A percentile compares a stretch with the other conserved stretches of the same genome.
These are phyloP conservation scores for Diutina neorugosa DNA, from an alignment of 1,139 yeast species.

Conservation along the genomic window DNA sequence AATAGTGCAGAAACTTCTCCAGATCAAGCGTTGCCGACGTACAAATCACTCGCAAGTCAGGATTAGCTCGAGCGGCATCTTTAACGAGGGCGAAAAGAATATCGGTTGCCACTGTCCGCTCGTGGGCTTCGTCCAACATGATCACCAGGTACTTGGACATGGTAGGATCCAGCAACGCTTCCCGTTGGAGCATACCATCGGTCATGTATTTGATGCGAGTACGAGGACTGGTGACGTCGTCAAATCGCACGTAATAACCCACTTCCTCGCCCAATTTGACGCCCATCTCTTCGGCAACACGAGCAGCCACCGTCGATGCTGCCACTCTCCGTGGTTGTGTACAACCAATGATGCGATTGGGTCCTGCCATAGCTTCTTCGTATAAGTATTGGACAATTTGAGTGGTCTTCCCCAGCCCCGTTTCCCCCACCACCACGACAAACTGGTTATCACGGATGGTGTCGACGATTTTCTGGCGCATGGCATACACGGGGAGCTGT, in stretches of 20 bases:
- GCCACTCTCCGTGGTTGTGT: conserved; percentile 96
- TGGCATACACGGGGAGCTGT: conserved; percentile 60
- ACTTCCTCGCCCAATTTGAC: conserved; percentile 49
- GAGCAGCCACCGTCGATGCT: conserved; percentile 54
- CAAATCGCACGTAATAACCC: conserved; percentile 58
- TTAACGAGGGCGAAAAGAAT: conserved; percentile 77
- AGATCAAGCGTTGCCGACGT: conserved; percentile 94
- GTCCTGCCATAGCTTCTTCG: conserved; percentile 70
- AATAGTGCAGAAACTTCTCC: conserved; percentile 66
- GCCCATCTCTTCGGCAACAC: conserved; percentile 58
- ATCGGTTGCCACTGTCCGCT: conserved; percentile 89
- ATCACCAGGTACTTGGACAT: conserved; percentile 70
- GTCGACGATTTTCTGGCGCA: conserved; percentile 44
- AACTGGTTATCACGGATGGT: conserved; percentile 39
- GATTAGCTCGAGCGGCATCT: conserved; percentile 56
- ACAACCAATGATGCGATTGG: conserved; percentile 66
- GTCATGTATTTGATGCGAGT: conserved; percentile 71
- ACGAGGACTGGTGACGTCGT: conserved; percentile 38
- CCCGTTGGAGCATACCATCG: conserved; percentile 87
- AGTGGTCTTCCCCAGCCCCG: conserved; percentile 35
- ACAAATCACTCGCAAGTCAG: conserved; percentile 65
- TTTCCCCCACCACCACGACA: conserved; percentile 35
- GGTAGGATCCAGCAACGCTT: conserved; percentile 63
- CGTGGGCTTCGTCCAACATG: conserved; percentile 94
- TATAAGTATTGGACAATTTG: conserved; percentile 41